Base-by-base conservation (phyloP, 2,329 filamentous ascomycete genomes). In the Cladophialophora carrionii region DNA sequence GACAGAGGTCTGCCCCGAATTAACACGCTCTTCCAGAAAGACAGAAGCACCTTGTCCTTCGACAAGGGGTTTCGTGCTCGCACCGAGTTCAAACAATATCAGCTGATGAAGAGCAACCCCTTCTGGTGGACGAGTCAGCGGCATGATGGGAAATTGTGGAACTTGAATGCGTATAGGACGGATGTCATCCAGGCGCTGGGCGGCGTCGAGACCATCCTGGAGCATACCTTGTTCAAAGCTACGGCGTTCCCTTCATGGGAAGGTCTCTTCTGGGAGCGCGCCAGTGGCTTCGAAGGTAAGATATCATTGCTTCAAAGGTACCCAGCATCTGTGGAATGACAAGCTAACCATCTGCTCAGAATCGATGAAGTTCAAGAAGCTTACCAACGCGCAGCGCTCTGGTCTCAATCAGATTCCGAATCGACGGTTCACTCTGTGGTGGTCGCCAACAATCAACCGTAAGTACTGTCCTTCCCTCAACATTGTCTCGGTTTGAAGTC, bases 111-210 rank as follows among this genome's bases (percentile, higher is more conserved):
- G 86, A 96, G 90, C 79, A 97, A 98, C 76, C 95, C 95, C 0
- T 98, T 98, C 83, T 97, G 93, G 92, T 99, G 95, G 95, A 99
- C 95, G 3, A 96, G 91, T 73, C 94, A 98, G 78, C 85, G 95
- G 46, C 96, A 99, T 74, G 95, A 99, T 73, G 95, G 95, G 75
- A 98, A 98, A 75, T 79, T 99, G 4, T 99, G 95, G 95, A 97
- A 97, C 70, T 78, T 99, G 61, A 98, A 98, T 71, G 91, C 92
- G 0, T 97, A 98, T 79, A 84, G 95, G 68, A 97, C 95, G 6
- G 95, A 99, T 80, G 92, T 97, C 9, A 99, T 99, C 64, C 95
- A 98, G 76, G 93, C 94, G 0, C 80, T 97, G 55, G 94, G 94
- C 75, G 93, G 93, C 88, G 95, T 99, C 7, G 95, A 99, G 78